Percentiles rank a stretch among this genome's conserved stretches.
Evolutionary conservation across 2,329 filamentous ascomycete genomes (phyloP).

Genomic region (Apiospora saccharicola): DNA sequence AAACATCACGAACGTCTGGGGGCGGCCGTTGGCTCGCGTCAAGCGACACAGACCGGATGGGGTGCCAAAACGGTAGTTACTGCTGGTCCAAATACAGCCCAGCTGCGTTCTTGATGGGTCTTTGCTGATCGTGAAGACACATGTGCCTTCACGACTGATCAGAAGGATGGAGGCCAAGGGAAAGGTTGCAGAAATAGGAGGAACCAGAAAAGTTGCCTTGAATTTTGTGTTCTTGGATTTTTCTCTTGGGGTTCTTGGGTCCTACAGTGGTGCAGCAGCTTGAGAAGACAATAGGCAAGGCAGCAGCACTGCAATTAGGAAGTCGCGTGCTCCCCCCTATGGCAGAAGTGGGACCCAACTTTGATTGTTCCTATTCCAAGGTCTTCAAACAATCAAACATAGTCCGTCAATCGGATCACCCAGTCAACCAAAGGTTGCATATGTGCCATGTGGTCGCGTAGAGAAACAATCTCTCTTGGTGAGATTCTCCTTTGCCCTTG

Average conservation of each 20-base stretch:
- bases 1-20: conserved; percentile 71
- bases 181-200: neutral
- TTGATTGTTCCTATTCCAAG: neutral
- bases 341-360: conserved; percentile 15
- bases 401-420: neutral
- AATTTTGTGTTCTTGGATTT: neutral
- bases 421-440: neutral
- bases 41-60: neutral
- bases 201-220: neutral
- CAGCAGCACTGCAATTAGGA: neutral
- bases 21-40: neutral
- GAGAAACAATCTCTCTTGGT: neutral
- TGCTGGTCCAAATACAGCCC: neutral
- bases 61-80: neutral
- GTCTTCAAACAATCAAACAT: conserved; percentile 1
- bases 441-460: neutral
- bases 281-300: neutral
- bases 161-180: neutral
- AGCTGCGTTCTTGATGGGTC: neutral
- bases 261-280: neutral
- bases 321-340: neutral
- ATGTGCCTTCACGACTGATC: neutral
- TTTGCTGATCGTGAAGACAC: neutral
- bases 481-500: neutral
- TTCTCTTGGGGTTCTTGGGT: neutral